A percentile compares a stretch with the other conserved stretches of the same genome.
phyloP scores from a whole-genome alignment of 192 early-diverging fungal genomes.

The Entomortierella chlamydospora region DNA sequence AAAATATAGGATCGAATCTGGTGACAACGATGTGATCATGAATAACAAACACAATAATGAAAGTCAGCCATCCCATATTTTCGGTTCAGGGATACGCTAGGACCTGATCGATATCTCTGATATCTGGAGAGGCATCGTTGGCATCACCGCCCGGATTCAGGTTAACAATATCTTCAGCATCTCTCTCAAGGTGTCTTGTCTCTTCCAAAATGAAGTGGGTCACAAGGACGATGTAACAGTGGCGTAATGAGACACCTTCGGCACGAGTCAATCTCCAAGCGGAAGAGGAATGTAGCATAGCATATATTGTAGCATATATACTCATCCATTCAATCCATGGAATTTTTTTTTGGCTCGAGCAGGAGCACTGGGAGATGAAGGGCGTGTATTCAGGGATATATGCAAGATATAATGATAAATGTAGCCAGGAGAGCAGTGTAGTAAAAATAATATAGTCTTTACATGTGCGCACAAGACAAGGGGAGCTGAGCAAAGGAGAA shows the following conservation, averaged over 20 bases:
- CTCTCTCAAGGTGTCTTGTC: too few species aligned
- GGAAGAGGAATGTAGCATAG: too few species aligned
- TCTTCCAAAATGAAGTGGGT: too few species aligned
- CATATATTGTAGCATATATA: too few species aligned
- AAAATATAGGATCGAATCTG: too few species aligned
- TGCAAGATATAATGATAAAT: background rate
- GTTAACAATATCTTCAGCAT: too few species aligned
- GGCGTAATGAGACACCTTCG: background rate
- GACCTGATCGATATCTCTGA: background rate
- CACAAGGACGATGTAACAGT: too few species aligned
- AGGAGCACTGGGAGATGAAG: background rate
- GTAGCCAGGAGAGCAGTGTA: conserved; percentile 6
- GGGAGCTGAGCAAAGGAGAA: background rate
- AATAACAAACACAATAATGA: too few species aligned
- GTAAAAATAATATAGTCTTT: background rate
- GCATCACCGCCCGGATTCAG: too few species aligned
- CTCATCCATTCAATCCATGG: too few species aligned
- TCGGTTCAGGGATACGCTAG: background rate
- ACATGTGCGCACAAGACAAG: conserved; percentile 1
- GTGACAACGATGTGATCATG: too few species aligned
- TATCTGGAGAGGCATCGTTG: too few species aligned
- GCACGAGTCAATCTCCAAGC: background rate
- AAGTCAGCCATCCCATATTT: conserved; percentile 1
- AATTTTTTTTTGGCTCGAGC: background rate
- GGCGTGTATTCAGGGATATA: conserved; percentile 2